Evolutionary conservation across 768 basidiomycete species (phyloP).

Genomic region (Lanmaoa rubissima): DNA sequence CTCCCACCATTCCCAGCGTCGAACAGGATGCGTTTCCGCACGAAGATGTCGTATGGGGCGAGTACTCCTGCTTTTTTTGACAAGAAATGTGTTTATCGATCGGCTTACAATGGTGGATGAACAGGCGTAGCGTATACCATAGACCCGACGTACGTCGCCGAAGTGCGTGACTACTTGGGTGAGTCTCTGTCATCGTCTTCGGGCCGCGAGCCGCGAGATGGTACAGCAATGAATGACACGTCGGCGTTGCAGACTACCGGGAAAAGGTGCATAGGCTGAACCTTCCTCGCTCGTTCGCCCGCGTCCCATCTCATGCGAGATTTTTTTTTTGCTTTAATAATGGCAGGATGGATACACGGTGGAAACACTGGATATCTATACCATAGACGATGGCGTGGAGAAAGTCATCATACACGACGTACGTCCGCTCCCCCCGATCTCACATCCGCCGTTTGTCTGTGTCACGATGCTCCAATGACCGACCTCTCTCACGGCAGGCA

Average conservation of each 20-base stretch:
- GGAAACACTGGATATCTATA: slow-evolving; percentile 74
- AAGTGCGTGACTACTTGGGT: slow-evolving; percentile 87
- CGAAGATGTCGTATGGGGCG: slow-evolving; percentile 61
- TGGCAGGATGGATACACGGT: slow-evolving; percentile 85
- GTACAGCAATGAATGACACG: neutral
- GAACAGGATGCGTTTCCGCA: slow-evolving; percentile 32
- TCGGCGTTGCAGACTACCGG: slow-evolving; percentile 57
- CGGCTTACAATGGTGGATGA: neutral
- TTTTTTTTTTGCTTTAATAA: neutral
- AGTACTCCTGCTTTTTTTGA: slow-evolving; percentile 8
- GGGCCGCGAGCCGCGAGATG: neutral
- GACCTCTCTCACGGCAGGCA: slow-evolving; percentile 37
- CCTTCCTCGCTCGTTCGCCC: neutral
- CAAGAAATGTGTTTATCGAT: neutral
- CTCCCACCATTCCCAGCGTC: neutral
- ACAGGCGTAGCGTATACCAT: slow-evolving; percentile 85
- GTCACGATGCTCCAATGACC: neutral
- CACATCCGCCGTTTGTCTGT: neutral
- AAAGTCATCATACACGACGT: slow-evolving; percentile 56
- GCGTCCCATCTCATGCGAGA: neutral
- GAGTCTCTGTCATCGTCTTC: slow-evolving; percentile 7
- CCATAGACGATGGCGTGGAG: slow-evolving; percentile 49
- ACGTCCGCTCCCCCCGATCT: neutral
- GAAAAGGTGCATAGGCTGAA: slow-evolving; percentile 60
- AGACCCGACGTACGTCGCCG: slow-evolving; percentile 67